Evolutionary conservation across 169 alveolate species (phyloP), one percentile per base, ranked within the genome.

Genomic region (Cryptosporidium meleagridis): DNA sequence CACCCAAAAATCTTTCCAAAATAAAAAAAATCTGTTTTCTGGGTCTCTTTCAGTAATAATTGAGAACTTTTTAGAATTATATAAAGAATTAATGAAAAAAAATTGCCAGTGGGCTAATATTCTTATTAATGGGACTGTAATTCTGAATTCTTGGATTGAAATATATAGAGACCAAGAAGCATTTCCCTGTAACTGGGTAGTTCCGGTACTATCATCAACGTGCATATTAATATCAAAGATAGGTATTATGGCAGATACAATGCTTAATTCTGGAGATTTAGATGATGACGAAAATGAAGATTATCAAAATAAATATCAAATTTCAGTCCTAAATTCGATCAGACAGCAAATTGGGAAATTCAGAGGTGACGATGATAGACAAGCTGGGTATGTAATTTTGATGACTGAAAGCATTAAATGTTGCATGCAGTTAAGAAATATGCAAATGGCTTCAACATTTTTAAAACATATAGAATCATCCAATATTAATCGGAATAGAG

Each of bases 371-470:
- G 97, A 95, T 33, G 94, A 92, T 21, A 52, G 96, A 26, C 97
- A 95, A 52, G 95, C 96, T 9, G 97, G 96, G 16, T 95, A 95
- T 65, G 91, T 95, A 33, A 94, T 95, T 29, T 80, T 95, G 44
- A 92, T 95, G 48, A 95, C 95, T 0, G 96, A 94, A 70, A 92
- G 96, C 16, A 95, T 95, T 51, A 95, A 95, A 65, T 93, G 96
- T 37, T 95, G 97, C 69, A 92, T 95, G 85, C 97, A 94, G 93
- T 94, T 95, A n/a, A 96, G 97, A 45, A 95, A 95, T 85, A 95
- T 95, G 97, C 97, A 95, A 62, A 95, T 95, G 97, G 97, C 97
- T 3, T 96, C 97, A 14, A 95, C 95, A 12, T 95, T 95, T 33
- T 87, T 95, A 69, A 95, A 95, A 91, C 93, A 94, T 45, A 93